Evolutionary conservation across 768 basidiomycete genomes (phyloP).

Genomic region (Podaxis carcinomalis): DNA sequence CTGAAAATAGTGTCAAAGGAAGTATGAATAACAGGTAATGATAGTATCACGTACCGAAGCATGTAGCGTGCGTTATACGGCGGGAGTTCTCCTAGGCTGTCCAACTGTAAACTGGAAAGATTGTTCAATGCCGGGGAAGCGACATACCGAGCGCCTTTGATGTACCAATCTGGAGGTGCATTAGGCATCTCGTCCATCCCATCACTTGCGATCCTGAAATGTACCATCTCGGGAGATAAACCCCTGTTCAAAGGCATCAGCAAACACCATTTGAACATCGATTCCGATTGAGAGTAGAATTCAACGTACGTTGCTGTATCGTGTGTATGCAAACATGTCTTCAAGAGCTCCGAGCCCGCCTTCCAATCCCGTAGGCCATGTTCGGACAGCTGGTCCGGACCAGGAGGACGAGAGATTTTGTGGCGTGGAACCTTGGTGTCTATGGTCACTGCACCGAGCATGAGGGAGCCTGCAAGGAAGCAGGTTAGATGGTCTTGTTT

Average conservation of each 20-base stretch:
- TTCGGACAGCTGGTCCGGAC: constrained; percentile 53
- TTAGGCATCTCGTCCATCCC: constrained; percentile 37
- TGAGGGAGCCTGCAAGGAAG: constrained; percentile 88
- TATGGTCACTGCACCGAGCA: constrained; percentile 79
- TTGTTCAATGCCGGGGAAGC: neutral
- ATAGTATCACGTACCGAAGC: constrained; percentile 50
- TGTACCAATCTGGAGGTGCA: constrained; percentile 79
- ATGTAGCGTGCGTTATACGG: constrained; percentile 91
- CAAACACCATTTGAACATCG: neutral
- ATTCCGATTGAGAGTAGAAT: neutral
- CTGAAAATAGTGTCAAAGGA: constrained; percentile 27
- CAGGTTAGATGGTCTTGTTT: constrained; percentile 97
- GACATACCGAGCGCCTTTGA: constrained; percentile 71
- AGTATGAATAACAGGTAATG: neutral
- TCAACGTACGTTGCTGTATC: constrained; percentile 71
- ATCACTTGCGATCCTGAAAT: constrained; percentile 70
- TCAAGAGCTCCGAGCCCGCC: constrained; percentile 74
- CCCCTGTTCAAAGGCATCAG: constrained; percentile 43
- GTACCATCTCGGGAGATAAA: constrained; percentile 84
- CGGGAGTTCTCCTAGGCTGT: constrained; percentile 34
- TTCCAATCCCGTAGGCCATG: constrained; percentile 74
- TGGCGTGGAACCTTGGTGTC: constrained; percentile 42
- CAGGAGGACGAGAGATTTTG: constrained; percentile 65
- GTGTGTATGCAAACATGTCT: constrained; percentile 86
- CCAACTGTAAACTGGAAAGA: neutral